Evolutionary conservation across 352 stramenopile genomes (phyloP), one percentile per base, ranked within the genome.

Genomic region (Phytophthora brassicae): DNA sequence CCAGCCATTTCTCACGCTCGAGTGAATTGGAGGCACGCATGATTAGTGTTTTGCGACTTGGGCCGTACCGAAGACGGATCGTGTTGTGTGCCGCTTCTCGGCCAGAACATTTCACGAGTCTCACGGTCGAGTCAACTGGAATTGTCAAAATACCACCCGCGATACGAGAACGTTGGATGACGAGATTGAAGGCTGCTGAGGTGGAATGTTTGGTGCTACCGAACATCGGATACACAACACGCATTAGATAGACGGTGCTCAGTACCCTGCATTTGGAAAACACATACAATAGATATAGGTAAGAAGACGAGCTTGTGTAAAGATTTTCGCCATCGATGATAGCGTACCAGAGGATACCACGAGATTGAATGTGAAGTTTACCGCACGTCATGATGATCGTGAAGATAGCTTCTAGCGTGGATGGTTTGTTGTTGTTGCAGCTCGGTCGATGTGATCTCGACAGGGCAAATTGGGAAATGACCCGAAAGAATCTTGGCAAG

Each of bases 291-390:
- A 31, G 26, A 31, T 9, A 31, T 4, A 31, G 26, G 26, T 31
- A 8, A 31, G 26, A 31, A 31, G 26, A 31, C 26, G 26, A 31
- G 8, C 26, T 31, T 31, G 26, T 31, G 8, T 9, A 31, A 4
- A 31, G 8, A 9, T 31, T 31, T 9, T 8, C 26, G 26, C 26
- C 4, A 31, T 31, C 33, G 28, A 42, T 8, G 1, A 6, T 12
- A 24, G 14, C 19, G 36, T 49, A 64, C 46, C 46, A 58, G 49
- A 64, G 38, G 20, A 64, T 24, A 2, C 46, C 17, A 19, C 38
- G 45, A 14, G 53, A 68, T 38, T 68, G 60, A 22, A 68, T 45
- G 35, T 64, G 29, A 20, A 68, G 49, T 53, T 54, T 63, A 46
- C 60, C 54, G 31, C 60, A 59, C 20, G 60, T 35, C 60, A 68